Base-by-base conservation (phyloP, 176 grass and related monocot genomes). In the Eremochloa ophiuroides region DNA sequence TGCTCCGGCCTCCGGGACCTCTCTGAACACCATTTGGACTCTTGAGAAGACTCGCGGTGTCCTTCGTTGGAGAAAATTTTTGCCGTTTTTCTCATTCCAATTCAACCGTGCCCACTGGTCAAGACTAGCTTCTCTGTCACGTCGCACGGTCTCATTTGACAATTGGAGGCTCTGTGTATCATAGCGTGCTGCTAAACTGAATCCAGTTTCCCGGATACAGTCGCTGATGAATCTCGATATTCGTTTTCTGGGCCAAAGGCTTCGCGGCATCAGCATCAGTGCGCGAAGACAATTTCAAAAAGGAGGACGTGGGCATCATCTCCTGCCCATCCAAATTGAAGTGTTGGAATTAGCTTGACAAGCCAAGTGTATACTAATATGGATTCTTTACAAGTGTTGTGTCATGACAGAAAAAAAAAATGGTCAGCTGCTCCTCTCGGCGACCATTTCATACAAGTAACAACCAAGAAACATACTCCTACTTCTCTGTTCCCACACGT, bases 101-200 rank as follows among this genome's bases (percentile, higher is more conserved):
- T 75, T 35, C 48, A 51, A 37, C 51, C 20, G 59, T 38, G 39
- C 62, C 38, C 69, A 39, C 41, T 74, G 60, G 75, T 88, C 75
- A 61, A 84, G 38, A 38, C 56, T 12, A 5, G 4, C 23, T 39
- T 61, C 38, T 7, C 23, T 41, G 28, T 66, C 29, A 23, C 12
- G 66, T 44, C 43, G 66, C 14, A n/a, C 35, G 59, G 79, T 40
- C 60, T 34, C 73, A 38, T 15, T 31, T 46, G 46, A 46, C n/a
- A 4, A 7, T 4, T 15, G 39, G 2, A 2, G 12, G 8, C 1
- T 13, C 2, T 11, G 8, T 7, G 15, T 69, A 61, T 69, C 73
- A 10, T 50, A 2, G 9, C 4, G 26, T 53, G 78, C 37, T 4
- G 34, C 37, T 28, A 5, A 42, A n/a, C 27, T 10, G 33, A 33